phyloP scores from a whole-genome alignment of 169 alveolate species.

The Plasmodium ovale region DNA sequence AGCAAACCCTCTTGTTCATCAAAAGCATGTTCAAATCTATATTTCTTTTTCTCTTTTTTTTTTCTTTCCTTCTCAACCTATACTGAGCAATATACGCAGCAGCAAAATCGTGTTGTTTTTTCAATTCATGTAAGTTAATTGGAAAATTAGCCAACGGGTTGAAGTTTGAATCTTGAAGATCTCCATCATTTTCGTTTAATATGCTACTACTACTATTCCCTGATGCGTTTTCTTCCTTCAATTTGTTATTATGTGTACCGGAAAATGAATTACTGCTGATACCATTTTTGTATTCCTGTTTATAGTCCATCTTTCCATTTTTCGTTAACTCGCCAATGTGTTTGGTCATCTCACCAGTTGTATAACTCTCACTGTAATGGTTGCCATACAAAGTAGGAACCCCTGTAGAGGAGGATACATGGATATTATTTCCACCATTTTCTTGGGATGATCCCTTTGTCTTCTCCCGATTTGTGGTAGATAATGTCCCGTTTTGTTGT shows the following conservation, averaged over 20 bases:
- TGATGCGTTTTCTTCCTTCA: too few relatives aligned
- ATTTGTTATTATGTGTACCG: too few relatives aligned
- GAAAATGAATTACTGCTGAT: background rate
- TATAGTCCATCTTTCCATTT: background rate
- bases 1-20: conserved; percentile 12
- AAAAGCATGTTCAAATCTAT: conserved; percentile 8
- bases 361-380: background rate
- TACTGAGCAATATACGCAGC: conserved; percentile 65
- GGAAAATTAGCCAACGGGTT: conserved; percentile 48
- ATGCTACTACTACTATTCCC: background rate
- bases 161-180: conserved; percentile 8
- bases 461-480: background rate
- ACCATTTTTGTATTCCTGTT: background rate
- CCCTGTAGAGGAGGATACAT: background rate
- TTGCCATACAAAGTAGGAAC: background rate
- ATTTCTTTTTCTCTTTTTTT: conserved; percentile 7
- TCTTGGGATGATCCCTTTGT: background rate
- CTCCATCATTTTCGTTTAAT: conserved; percentile 3
- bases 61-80: conserved; percentile 10
- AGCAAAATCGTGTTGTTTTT: conserved; percentile 69
- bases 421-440: background rate
- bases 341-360: background rate
- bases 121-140: conserved; percentile 25
- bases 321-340: too few relatives aligned
- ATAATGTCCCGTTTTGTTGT: background rate